Evolutionary conservation across 1,139 yeast genomes (phyloP).

Genomic region (Torulaspora globosa): DNA sequence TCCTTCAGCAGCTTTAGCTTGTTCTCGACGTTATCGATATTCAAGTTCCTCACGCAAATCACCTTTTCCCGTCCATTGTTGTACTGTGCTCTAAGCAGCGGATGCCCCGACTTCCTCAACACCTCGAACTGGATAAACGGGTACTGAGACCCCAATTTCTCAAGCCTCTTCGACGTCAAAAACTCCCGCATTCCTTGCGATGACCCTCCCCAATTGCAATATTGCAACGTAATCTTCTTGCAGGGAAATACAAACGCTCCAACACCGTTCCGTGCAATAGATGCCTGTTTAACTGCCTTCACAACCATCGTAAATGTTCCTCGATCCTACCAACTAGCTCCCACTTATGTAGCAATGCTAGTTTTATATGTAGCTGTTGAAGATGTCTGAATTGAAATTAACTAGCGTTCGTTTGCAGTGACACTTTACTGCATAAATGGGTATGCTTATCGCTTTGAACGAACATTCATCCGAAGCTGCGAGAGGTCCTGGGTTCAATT

Average conservation of each 20-base stretch:
- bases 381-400: background rate
- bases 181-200: conserved; percentile 73
- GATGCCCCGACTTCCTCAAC: conserved; percentile 73
- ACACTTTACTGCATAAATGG: too few relatives aligned
- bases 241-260: conserved; percentile 68
- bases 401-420: too few relatives aligned
- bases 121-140: conserved; percentile 72
- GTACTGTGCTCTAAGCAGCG: conserved; percentile 68
- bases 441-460: too few relatives aligned
- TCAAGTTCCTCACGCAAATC: conserved; percentile 60
- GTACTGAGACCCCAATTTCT: conserved; percentile 53
- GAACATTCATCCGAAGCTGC: too few relatives aligned
- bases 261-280: conserved; percentile 71
- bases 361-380: background rate
- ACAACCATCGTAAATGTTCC: conserved; percentile 35
- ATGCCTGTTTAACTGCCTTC: conserved; percentile 48
- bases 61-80: conserved; percentile 45
- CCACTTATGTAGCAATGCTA: background rate
- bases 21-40: conserved; percentile 49
- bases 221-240: conserved; percentile 64
- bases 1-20: conserved; percentile 54
- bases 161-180: conserved; percentile 51
- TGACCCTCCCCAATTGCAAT: conserved; percentile 95
- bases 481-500: too few relatives aligned
- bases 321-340: background rate